These are phyloP conservation scores for Globisporangium recalcitrans DNA, from an alignment of 352 stramenopile species.

Conservation along the genomic window DNA sequence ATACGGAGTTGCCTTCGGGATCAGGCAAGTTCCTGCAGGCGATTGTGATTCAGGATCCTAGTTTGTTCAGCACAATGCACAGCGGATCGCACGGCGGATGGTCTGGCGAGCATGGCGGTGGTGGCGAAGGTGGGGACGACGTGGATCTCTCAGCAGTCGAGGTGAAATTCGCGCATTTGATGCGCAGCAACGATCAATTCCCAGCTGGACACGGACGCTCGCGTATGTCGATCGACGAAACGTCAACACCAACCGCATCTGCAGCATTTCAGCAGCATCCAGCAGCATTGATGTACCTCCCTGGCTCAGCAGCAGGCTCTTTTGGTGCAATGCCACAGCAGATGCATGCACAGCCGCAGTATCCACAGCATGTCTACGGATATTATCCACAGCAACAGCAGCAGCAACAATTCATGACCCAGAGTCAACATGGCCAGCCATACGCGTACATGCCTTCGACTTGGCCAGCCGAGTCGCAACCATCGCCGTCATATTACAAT, in stretches of 20 bases:
- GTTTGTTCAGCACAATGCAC: conserved; percentile 58
- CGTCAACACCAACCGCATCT: neutral
- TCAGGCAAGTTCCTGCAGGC: conserved; percentile 56
- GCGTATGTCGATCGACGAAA: neutral
- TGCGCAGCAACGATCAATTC: conserved; percentile 50
- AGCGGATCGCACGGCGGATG: conserved; percentile 16
- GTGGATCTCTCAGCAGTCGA: conserved; percentile 71
- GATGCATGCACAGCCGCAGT: conserved; percentile 4
- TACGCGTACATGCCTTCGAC: neutral
- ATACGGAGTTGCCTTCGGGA: conserved; percentile 45
- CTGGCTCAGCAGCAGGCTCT: neutral
- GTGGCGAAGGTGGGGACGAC: conserved; percentile 37
- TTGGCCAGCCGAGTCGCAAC: neutral
- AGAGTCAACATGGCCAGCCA: conserved; percentile 1
- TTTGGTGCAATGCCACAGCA: neutral
- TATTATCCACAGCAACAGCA: conserved; percentile 22
- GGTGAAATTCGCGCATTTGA: conserved; percentile 74
- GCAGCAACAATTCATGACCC: conserved; percentile 13
- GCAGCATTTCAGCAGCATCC: neutral
- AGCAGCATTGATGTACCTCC: neutral
- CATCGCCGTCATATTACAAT: neutral
- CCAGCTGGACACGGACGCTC: neutral
- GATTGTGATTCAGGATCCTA: conserved; percentile 64
- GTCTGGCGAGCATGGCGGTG: conserved; percentile 6
- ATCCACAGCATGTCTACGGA: conserved; percentile 21